These are phyloP conservation scores for Candida sonorensis DNA, from an alignment of 805 yeast genomes.

Conservation along the genomic window DNA sequence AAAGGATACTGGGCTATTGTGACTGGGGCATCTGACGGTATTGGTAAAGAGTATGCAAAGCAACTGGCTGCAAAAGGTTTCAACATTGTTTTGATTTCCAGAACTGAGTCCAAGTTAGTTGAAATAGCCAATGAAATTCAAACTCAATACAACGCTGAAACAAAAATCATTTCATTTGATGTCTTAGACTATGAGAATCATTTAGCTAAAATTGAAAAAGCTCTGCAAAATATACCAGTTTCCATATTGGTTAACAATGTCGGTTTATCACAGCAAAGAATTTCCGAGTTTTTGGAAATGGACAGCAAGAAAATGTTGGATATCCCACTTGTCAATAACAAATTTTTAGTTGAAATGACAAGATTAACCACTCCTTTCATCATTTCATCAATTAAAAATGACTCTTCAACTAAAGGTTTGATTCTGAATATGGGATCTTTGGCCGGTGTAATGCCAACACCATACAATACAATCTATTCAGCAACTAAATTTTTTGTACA, in stretches of 20 bases:
- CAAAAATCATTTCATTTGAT: constrained; percentile 70
- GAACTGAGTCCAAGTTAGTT: constrained; percentile 75
- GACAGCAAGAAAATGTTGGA: constrained; percentile 62
- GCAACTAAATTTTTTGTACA: constrained; percentile 96
- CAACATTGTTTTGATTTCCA: constrained; percentile 74
- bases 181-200: constrained; percentile 59
- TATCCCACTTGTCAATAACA: constrained; percentile 80
- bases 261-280: constrained; percentile 90
- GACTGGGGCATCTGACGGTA: constrained; percentile 97
- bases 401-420: constrained; percentile 52
- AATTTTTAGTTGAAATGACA: constrained; percentile 71
- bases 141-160: constrained; percentile 50
- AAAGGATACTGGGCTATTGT: constrained; percentile 84
- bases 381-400: background rate
- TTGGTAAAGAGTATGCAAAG: constrained; percentile 84
- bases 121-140: constrained; percentile 56
- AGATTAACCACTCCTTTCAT: background rate
- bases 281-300: constrained; percentile 87
- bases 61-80: constrained; percentile 86
- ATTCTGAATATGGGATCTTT: constrained; percentile 95
- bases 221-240: constrained; percentile 49
- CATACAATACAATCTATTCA: constrained; percentile 85
- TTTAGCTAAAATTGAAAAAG: constrained; percentile 43
- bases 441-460: constrained; percentile 91
- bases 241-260: constrained; percentile 85